These are phyloP conservation scores for Lunularia cruciata DNA, from an alignment of 225 moss, liverwort and hornwort genomes.

Conservation along the genomic window DNA sequence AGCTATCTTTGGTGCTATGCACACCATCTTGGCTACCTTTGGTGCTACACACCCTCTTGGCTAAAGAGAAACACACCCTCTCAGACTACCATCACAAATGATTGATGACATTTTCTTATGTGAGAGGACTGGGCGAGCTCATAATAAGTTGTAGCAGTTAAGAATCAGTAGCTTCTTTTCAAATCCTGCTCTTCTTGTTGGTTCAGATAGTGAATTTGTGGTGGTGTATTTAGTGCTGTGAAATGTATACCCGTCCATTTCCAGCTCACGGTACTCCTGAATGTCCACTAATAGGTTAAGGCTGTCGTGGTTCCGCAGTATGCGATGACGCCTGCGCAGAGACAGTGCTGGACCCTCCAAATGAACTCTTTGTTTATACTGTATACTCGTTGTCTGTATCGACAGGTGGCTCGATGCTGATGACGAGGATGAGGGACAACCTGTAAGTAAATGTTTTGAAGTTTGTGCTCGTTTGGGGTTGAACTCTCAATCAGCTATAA, in stretches of 20 bases:
- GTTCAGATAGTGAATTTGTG: too few relatives aligned
- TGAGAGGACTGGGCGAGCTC: conserved; percentile 95
- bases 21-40: conserved; percentile 81
- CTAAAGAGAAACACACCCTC: conserved; percentile 79
- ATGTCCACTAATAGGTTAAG: too few relatives aligned
- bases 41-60: conserved; percentile 79
- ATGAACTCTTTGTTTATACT: conserved; percentile 93
- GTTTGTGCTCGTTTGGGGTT: neutral
- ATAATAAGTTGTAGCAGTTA: conserved; percentile 41
- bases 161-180: neutral
- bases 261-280: too few relatives aligned
- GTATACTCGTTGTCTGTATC: conserved; percentile 93
- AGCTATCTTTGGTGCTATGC: conserved; percentile 77
- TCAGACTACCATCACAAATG: too few relatives aligned
- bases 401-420: conserved; percentile 81
- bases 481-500: too few relatives aligned
- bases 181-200: neutral
- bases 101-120: conserved; percentile 95
- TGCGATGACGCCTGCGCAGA: conserved; percentile 97
- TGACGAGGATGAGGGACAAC: conserved; percentile 64
- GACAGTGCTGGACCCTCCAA: conserved; percentile 89
- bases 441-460: conserved; percentile 45
- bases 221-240: too few relatives aligned
- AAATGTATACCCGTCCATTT: too few relatives aligned
- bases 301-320: conserved; percentile 44